These are phyloP conservation scores for Talaromyces adpressus DNA, from an alignment of 495 filamentous ascomycete species.

Conservation along the genomic window DNA sequence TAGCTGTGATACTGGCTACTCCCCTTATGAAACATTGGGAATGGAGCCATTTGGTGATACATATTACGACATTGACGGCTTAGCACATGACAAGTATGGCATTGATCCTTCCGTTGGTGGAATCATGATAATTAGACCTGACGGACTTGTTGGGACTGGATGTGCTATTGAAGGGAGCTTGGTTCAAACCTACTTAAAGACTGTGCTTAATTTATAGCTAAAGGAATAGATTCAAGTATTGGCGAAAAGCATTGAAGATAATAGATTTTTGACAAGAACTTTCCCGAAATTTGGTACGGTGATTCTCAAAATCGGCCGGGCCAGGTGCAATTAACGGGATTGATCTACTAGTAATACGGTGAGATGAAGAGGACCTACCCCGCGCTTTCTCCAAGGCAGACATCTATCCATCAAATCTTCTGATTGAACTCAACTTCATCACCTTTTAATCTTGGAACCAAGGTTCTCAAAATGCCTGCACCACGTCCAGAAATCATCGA, in stretches of 20 bases:
- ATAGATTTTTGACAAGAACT: too few relatives aligned
- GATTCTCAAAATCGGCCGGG: too few relatives aligned
- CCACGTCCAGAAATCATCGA: constrained; percentile 34
- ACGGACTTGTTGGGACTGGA: not conserved
- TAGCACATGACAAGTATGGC: not conserved
- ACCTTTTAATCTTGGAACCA: not conserved
- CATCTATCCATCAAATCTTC: not conserved
- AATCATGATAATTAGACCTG: not conserved
- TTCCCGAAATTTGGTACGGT: too few relatives aligned
- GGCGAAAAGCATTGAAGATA: too few relatives aligned
- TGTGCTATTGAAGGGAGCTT: not conserved
- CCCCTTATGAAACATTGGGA: not conserved
- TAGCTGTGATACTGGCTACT: not conserved
- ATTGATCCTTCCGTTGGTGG: not conserved
- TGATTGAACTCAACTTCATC: not conserved
- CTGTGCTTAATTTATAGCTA: not conserved
- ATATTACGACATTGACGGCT: not conserved
- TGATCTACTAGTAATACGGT: not conserved
- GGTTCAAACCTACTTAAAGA: not conserved
- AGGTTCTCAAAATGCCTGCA: constrained; percentile 6
- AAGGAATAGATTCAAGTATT: not conserved
- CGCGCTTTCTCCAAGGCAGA: not conserved
- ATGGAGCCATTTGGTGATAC: not conserved
- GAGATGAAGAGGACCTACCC: not conserved
- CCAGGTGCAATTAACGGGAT: too few relatives aligned